Evolutionary conservation across 2,329 filamentous ascomycete species (phyloP).

Genomic region (Bipolaris oryzae): DNA sequence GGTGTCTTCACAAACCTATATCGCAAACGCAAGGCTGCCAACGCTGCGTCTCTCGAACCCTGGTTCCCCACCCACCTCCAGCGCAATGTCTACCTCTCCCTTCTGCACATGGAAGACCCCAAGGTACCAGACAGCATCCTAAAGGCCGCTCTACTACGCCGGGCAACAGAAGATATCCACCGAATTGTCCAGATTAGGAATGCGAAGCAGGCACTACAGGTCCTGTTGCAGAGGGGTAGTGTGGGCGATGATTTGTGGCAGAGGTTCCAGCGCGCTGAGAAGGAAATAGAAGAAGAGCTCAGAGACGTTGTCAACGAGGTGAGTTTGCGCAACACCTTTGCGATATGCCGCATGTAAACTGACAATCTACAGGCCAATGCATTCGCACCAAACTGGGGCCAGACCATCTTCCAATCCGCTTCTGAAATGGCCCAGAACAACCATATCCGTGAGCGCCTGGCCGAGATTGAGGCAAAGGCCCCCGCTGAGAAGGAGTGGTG

Average conservation of each 20-base stretch:
- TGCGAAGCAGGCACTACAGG: constrained; percentile 84
- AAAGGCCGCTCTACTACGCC: constrained; percentile 83
- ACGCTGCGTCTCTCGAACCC: constrained; percentile 83
- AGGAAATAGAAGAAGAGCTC: constrained; percentile 96
- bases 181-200: constrained; percentile 87
- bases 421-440: constrained; percentile 93
- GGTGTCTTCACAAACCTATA: constrained; percentile 93
- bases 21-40: constrained; percentile 81
- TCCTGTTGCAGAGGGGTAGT: constrained; percentile 84
- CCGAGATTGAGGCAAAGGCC: constrained; percentile 74
- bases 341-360: background rate
- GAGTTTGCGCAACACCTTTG: constrained; percentile 32
- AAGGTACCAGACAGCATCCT: constrained; percentile 82
- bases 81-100: constrained; percentile 91
- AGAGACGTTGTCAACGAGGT: constrained; percentile 94
- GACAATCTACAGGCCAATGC: constrained; percentile 75
- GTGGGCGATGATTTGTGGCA: constrained; percentile 97
- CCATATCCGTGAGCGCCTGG: constrained; percentile 73
- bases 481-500: constrained; percentile 86
- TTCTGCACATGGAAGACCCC: constrained; percentile 78
- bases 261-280: constrained; percentile 87
- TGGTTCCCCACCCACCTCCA: constrained; percentile 94
- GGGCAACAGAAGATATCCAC: constrained; percentile 91
- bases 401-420: constrained; percentile 94
- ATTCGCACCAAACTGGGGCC: constrained; percentile 85